Percentiles rank a stretch among this genome's conserved stretches.
Conservation (phyloP, 2,329 filamentous ascomycete species). For the Microcera coccophila region DNA sequence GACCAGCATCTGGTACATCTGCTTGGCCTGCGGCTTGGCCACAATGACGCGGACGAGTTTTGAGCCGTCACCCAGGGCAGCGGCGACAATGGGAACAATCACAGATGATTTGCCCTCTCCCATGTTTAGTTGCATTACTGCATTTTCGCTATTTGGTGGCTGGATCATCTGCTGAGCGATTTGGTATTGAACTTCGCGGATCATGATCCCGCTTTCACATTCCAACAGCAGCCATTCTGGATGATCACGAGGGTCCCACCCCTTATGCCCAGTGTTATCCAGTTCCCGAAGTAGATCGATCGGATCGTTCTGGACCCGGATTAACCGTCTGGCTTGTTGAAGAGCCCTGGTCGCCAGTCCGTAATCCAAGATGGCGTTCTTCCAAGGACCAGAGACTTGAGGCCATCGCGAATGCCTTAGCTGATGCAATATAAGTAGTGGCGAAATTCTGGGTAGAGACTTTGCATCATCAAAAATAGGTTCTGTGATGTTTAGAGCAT, state of each 20-base stretch:
- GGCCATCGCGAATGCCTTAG: slow-evolving; percentile 28
- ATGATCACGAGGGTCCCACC: slow-evolving; percentile 49
- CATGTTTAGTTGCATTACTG: slow-evolving; percentile 66
- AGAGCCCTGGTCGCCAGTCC: slow-evolving; percentile 37
- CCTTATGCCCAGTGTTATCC: slow-evolving; percentile 49
- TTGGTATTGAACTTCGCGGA: slow-evolving; percentile 55
- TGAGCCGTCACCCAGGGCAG: slow-evolving; percentile 47
- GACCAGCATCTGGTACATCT: slow-evolving; percentile 46
- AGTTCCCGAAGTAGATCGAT: slow-evolving; percentile 40
- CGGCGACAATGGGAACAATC: slow-evolving; percentile 62
- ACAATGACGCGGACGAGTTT: slow-evolving; percentile 57
- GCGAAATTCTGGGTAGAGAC: slow-evolving; percentile 28
- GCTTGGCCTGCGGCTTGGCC: slow-evolving; percentile 55
- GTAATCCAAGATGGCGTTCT: slow-evolving; percentile 35
- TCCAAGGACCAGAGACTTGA: slow-evolving; percentile 32
- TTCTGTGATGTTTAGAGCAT: background rate
- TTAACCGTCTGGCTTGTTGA: slow-evolving; percentile 42
- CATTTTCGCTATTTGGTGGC: slow-evolving; percentile 39
- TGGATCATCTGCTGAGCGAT: slow-evolving; percentile 56
- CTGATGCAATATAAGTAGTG: slow-evolving; percentile 33
- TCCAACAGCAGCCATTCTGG: slow-evolving; percentile 64
- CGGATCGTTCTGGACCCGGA: slow-evolving; percentile 21
- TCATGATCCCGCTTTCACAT: slow-evolving; percentile 58
- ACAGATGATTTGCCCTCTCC: slow-evolving; percentile 67
- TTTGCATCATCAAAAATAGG: slow-evolving; percentile 1